phyloP scores from a whole-genome alignment of 768 basidiomycete species.

The Jaapia argillacea region DNA sequence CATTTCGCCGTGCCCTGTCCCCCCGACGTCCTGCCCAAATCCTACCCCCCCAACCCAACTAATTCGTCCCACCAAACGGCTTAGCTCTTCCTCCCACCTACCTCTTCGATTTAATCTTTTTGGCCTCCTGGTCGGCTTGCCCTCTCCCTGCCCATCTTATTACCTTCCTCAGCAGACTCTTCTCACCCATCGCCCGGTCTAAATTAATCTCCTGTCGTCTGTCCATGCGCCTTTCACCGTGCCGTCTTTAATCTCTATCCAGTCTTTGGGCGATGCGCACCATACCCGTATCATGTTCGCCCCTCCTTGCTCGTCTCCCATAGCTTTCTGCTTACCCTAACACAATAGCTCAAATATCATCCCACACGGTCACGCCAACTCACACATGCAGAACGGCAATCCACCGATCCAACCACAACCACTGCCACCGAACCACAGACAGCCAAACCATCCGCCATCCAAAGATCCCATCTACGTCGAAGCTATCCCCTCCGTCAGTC shows the following conservation, averaged over 20 bases:
- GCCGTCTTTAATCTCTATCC: too few relatives aligned
- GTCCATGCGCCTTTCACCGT: too few relatives aligned
- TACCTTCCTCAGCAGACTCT: too few relatives aligned
- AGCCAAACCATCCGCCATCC: constrained; percentile 13
- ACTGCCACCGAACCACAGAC: constrained; percentile 9
- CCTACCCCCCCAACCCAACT: constrained; percentile 3
- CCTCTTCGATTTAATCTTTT: too few relatives aligned
- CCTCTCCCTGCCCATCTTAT: too few relatives aligned
- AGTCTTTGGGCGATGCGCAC: constrained; percentile 40
- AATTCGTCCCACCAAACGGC: too few relatives aligned
- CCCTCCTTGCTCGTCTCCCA: constrained; percentile 5
- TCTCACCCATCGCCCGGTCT: too few relatives aligned
- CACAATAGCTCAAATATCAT: constrained; percentile 21
- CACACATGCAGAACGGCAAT: constrained; percentile 7
- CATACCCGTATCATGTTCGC: constrained; percentile 43
- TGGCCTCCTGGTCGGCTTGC: too few relatives aligned
- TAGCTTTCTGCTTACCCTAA: too few relatives aligned
- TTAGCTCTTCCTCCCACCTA: too few relatives aligned
- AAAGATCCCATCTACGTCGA: constrained; percentile 60
- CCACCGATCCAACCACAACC: constrained; percentile 10
- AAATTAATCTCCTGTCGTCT: too few relatives aligned
- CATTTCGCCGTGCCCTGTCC: not conserved
- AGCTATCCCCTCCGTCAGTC: constrained; percentile 70
- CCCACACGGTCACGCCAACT: constrained; percentile 5
- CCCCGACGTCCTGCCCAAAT: constrained; percentile 4